Percentiles rank a stretch among this genome's conserved stretches.
Conservation (phyloP, 108 stramenopile species). For the Nitzschia sp. region DNA sequence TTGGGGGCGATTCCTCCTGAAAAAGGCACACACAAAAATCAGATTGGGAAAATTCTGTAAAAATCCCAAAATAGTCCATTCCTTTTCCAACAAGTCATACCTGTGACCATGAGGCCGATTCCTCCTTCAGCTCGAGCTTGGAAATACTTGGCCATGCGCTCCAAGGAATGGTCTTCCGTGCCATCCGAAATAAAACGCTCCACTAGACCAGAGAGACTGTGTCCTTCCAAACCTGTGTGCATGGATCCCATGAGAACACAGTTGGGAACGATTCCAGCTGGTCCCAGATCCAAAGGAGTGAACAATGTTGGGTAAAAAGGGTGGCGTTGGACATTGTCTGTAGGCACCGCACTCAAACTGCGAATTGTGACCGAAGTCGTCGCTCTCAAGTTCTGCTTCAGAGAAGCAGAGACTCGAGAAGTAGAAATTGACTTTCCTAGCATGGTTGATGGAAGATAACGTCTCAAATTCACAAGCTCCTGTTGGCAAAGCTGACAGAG, state of each 20-base stretch:
- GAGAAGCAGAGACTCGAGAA: too few species aligned
- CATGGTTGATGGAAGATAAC: too few species aligned
- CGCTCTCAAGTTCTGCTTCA: too few species aligned
- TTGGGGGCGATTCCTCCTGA: conserved; percentile 89
- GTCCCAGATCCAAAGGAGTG: conserved; percentile 63
- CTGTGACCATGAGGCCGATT: conserved; percentile 97
- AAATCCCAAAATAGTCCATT: not conserved
- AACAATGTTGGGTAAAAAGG: conserved; percentile 69
- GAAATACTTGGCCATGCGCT: conserved; percentile 92
- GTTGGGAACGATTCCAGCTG: conserved; percentile 75
- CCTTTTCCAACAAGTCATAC: not conserved
- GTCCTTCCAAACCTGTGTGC: conserved; percentile 94
- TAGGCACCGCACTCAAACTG: too few species aligned
- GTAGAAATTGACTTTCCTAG: too few species aligned
- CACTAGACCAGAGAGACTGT: conserved; percentile 61
- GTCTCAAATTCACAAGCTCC: too few species aligned
- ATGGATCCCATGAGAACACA: conserved; percentile 95
- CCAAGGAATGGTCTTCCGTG: conserved; percentile 39
- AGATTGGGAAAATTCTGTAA: not conserved
- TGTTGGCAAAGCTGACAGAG: too few species aligned
- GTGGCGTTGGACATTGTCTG: conserved; percentile 4
- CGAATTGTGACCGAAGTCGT: too few species aligned
- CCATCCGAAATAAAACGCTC: conserved; percentile 36
- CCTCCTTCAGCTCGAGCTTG: conserved; percentile 89
- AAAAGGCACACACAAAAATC: not conserved